Conservation (phyloP, 768 basidiomycete genomes). For the Collybia nuda region DNA sequence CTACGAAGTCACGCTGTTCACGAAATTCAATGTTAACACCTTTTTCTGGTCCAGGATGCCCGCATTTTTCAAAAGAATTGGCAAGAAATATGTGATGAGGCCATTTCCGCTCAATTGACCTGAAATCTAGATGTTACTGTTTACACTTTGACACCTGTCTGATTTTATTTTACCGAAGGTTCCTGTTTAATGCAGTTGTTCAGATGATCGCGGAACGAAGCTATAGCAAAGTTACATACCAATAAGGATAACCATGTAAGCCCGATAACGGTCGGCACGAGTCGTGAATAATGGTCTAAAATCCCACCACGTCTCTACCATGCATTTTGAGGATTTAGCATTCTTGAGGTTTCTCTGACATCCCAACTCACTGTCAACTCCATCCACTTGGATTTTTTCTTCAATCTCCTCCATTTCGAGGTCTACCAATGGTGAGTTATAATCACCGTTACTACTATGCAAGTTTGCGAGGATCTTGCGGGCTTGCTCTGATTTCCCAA, state of each 20-base stretch:
- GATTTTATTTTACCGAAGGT: conserved; percentile 19
- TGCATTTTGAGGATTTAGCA: neutral
- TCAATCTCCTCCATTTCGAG: conserved; percentile 55
- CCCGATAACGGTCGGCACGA: conserved; percentile 43
- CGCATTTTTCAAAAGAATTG: conserved; percentile 45
- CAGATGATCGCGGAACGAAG: neutral
- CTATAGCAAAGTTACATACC: conserved; percentile 22
- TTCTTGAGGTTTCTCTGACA: neutral
- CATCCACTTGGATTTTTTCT: conserved; percentile 47
- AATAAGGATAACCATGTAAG: conserved; percentile 51
- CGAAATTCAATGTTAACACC: conserved; percentile 46
- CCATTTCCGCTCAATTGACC: conserved; percentile 52
- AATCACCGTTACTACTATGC: conserved; percentile 45
- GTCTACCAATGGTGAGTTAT: conserved; percentile 48
- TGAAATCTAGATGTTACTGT: conserved; percentile 6
- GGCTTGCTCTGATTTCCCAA: conserved; percentile 43
- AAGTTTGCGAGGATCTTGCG: conserved; percentile 43
- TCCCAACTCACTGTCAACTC: conserved; percentile 37
- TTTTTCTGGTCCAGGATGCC: conserved; percentile 41
- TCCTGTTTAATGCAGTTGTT: conserved; percentile 11
- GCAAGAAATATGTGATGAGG: conserved; percentile 49
- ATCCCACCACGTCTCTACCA: conserved; percentile 51
- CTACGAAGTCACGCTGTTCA: conserved; percentile 53
- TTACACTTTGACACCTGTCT: conserved; percentile 3
- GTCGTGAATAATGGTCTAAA: conserved; percentile 50